phyloP scores from a whole-genome alignment of 176 grass and related monocot genomes.

The Musa acuminata region DNA sequence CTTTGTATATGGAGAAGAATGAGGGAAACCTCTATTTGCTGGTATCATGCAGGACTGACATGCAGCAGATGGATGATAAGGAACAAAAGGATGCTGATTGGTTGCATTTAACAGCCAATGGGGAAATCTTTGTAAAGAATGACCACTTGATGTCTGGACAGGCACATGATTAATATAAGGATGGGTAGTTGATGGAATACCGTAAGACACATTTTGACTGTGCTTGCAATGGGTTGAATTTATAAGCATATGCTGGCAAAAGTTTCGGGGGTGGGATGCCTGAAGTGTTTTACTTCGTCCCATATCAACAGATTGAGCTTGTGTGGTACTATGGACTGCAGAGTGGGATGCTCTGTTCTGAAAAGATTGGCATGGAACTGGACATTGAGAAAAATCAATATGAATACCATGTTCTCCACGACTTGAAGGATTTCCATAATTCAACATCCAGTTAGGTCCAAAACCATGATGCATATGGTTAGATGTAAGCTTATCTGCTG shows the following conservation, averaged over 20 bases:
- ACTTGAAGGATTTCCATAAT: constrained; percentile 18
- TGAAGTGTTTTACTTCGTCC: constrained; percentile 12
- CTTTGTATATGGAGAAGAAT: constrained; percentile 3
- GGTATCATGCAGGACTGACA: constrained; percentile 19
- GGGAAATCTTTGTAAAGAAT: constrained; percentile 29
- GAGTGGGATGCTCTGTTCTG: constrained; percentile 19
- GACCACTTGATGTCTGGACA: constrained; percentile 29
- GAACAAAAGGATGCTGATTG: constrained; percentile 26
- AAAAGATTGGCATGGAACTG: constrained; percentile 27
- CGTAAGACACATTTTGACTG: constrained; percentile 17
- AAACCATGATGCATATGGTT: constrained; percentile 23
- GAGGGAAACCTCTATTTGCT: constrained; percentile 21
- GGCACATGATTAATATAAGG: constrained; percentile 19
- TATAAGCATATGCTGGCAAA: constrained; percentile 15
- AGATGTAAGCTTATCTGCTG: constrained; percentile 4
- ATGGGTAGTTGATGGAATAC: constrained; percentile 22
- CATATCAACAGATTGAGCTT: constrained; percentile 19
- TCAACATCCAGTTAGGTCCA: constrained; percentile 18
- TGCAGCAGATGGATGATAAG: constrained; percentile 33
- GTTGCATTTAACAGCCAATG: constrained; percentile 24
- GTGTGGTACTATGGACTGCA: constrained; percentile 7
- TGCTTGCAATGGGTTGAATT: constrained; percentile 23
- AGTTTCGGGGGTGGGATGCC: constrained; percentile 23
- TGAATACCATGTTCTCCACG: constrained; percentile 20
- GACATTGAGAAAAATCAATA: constrained; percentile 31